phyloP scores from a whole-genome alignment of 31 red algal species.

The Pterothamnion heteromorphum region DNA sequence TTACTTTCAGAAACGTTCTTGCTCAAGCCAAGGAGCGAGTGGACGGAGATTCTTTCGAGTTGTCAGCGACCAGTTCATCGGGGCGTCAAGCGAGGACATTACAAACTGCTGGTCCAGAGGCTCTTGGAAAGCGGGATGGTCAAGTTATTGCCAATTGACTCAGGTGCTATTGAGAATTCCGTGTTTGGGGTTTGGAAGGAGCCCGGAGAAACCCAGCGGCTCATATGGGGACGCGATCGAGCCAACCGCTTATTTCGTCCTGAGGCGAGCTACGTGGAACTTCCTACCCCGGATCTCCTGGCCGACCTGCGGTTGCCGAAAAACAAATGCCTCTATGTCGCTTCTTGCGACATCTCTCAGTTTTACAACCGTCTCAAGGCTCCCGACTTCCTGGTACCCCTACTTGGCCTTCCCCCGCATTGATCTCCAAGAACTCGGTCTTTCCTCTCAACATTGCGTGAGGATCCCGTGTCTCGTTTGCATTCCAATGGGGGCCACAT shows the following conservation, averaged over 20 bases:
- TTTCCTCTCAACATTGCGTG: background rate
- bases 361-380: slow-evolving; percentile 26
- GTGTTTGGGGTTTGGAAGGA: slow-evolving; percentile 51
- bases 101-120: background rate
- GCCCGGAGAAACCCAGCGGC: background rate
- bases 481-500: background rate
- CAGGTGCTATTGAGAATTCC: slow-evolving; percentile 40
- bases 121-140: slow-evolving; percentile 12
- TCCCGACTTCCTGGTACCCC: background rate
- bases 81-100: slow-evolving; percentile 37
- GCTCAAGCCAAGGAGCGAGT: background rate
- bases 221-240: slow-evolving; percentile 32
- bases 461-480: background rate
- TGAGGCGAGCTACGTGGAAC: slow-evolving; percentile 35
- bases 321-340: background rate
- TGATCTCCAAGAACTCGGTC: background rate
- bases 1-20: background rate
- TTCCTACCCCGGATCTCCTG: slow-evolving; percentile 20
- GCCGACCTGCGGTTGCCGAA: background rate
- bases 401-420: background rate
- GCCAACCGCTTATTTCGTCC: slow-evolving; percentile 22
- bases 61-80: background rate
- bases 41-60: background rate
- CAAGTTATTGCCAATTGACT: background rate
- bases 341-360: slow-evolving; percentile 22